Evolutionary conservation across 2,329 filamentous ascomycete species (phyloP).

Genomic region (Colletotrichum agaves): DNA sequence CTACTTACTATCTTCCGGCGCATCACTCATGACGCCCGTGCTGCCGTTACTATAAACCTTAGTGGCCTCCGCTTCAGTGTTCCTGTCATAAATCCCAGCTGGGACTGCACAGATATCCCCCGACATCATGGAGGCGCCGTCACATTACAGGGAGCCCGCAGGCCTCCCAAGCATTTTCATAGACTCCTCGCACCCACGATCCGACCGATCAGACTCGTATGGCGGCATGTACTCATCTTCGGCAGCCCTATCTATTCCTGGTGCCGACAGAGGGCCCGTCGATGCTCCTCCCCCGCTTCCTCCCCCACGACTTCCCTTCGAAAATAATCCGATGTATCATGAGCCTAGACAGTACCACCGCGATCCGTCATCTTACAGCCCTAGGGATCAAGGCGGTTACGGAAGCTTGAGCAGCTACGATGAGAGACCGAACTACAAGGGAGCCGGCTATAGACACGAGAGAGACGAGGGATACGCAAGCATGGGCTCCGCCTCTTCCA

Average conservation of each 20-base stretch:
- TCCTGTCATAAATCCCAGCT: constrained; percentile 23
- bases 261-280: constrained; percentile 42
- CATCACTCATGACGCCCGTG: constrained; percentile 36
- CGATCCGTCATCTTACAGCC: constrained; percentile 40
- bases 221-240: constrained; percentile 45
- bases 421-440: constrained; percentile 48
- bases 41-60: constrained; percentile 33
- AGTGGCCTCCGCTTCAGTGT: constrained; percentile 33
- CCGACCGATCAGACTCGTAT: constrained; percentile 47
- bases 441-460: constrained; percentile 42
- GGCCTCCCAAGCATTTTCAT: constrained; percentile 49
- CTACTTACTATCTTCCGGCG: not conserved
- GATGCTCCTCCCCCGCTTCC: constrained; percentile 57
- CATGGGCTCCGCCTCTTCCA: constrained; percentile 49
- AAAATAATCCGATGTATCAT: constrained; percentile 35
- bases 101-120: constrained; percentile 25
- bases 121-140: constrained; percentile 50
- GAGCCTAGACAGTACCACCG: constrained; percentile 47
- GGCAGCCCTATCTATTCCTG: constrained; percentile 56
- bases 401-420: constrained; percentile 53
- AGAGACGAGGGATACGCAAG: constrained; percentile 58
- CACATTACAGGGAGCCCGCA: constrained; percentile 48
- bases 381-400: constrained; percentile 43
- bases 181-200: constrained; percentile 44
- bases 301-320: constrained; percentile 54